Evolutionary conservation across 805 yeast genomes (phyloP), one percentile per base, ranked within the genome.

Genomic region (Ogataea pignaliae): DNA sequence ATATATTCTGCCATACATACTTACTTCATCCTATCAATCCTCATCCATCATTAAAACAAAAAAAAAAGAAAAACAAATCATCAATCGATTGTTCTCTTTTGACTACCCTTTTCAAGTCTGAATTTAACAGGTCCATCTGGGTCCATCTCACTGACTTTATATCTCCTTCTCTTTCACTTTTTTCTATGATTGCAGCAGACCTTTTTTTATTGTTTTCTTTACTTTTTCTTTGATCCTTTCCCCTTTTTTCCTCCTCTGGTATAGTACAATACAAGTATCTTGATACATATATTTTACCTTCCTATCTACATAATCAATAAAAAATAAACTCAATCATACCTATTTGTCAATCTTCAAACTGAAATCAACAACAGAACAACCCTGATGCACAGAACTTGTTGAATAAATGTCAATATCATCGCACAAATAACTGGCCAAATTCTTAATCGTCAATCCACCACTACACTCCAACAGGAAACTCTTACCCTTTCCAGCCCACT

Each of bases 341-440:
- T 17, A 40, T 38, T 52, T 52, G 42, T 58, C 44, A 44, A 88
- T 81, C 63, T 90, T 90, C 61, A 90, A 73, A 28, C 95, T 85
- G 63, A 83, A 90, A 61, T 90, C 98, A 47, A 90, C 74, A 29
- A 85, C 76, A 0, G 82, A 79, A 10, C 83, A 74, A n/a, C 97
- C 97, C 67, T 90, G 98, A 61, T 90, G 98, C 46, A 91, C 83
- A 14, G 89, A 79, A 15, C 95, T 83, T 1, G 98, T 91, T 32
- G 95, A 84, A 70, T 89, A 91, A 51, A 90, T 82, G 55, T 90
- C 98, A 47, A 90, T 81, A 46, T 85, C 88, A 46, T 85, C 76
- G 54, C 89, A 81, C 55, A 90, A 70, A 57, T 76, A 91, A 7
- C 71, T 63, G 26, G 68, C 64, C 44, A 90, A 67, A 62, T 90